Evolutionary conservation across 179 eudicot genomes (phyloP), one percentile per base, ranked within the genome.

Genomic region (Gypsophila paniculata): DNA sequence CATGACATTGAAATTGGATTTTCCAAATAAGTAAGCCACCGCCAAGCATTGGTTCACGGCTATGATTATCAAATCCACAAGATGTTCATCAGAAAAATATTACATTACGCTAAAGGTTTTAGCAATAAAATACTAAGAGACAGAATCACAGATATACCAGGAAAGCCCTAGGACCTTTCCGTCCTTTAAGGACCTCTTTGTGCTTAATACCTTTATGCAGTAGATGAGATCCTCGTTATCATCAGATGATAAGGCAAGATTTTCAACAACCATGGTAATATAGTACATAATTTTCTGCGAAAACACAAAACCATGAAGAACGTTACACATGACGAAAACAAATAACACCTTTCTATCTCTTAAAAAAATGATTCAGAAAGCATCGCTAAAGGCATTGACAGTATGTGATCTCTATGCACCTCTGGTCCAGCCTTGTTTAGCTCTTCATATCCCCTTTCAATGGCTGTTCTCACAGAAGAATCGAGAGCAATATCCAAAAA

Each of bases 381-480:
- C 52, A 39, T 6, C 8, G 6, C 29, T 44, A 22, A 39, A 19
- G 11, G 11, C 15, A 38, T 26, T 39, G 13, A 32, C 6, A 22
- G 5, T 62, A 19, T 53, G 7, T 29, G 38, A n/a, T 44, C 15
- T 17, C 51, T 55, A 23, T 65, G 73, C 85, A 95, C 99, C 90
- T 95, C 96, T n/a, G 96, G 98, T 72, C 84, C 80, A 72, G 98
- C 98, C 69, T 74, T 74, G 76, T 84, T 90, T 75, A 95, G 80
- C 84, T 89, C 96, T 83, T 95, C 96, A 49, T 95, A 90, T 54
- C 98, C 97, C 83, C 99, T 87, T 77, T 95, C 99, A 76, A 85
- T 74, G 73, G 89, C 88, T 63, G 99, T 92, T 76, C 99, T 86
- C 51, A 89, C 90, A 58, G 90, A 75, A 77, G 98, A 92, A 85